Conservation (phyloP, 2,329 filamentous ascomycete genomes). For the Ustulina deusta region DNA sequence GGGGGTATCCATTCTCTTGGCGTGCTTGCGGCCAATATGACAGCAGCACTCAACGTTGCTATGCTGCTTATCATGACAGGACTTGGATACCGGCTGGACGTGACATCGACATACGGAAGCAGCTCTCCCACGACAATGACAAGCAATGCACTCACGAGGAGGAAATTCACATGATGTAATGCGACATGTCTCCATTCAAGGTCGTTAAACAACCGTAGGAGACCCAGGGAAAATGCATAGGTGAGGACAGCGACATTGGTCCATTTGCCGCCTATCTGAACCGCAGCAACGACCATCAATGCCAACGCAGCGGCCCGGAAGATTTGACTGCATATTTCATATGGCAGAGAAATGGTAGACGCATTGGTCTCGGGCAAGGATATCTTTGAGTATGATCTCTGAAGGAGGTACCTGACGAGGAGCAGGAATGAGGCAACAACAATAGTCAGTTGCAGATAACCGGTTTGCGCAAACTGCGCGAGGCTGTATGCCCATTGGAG, state of each 20-base stretch:
- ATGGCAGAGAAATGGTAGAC: slow-evolving; percentile 56
- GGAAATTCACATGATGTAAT: slow-evolving; percentile 63
- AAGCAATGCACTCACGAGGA: slow-evolving; percentile 54
- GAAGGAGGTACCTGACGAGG: slow-evolving; percentile 52
- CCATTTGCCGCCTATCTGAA: slow-evolving; percentile 52
- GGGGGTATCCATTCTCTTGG: slow-evolving; percentile 65
- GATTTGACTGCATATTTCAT: slow-evolving; percentile 59
- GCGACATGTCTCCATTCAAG: slow-evolving; percentile 60
- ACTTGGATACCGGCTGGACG: slow-evolving; percentile 49
- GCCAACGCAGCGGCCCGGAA: slow-evolving; percentile 55
- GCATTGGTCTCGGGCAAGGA: slow-evolving; percentile 51
- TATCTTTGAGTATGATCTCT: slow-evolving; percentile 49
- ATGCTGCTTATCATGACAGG: slow-evolving; percentile 53
- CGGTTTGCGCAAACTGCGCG: slow-evolving; percentile 56
- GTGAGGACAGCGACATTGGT: slow-evolving; percentile 53
- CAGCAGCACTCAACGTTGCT: slow-evolving; percentile 53
- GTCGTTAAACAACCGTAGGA: slow-evolving; percentile 57
- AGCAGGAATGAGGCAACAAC: slow-evolving; percentile 55
- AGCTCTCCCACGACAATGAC: slow-evolving; percentile 55
- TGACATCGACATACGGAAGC: slow-evolving; percentile 59
- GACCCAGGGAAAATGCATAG: slow-evolving; percentile 59
- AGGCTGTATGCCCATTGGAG: slow-evolving; percentile 56
- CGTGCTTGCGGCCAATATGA: slow-evolving; percentile 58
- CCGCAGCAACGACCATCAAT: slow-evolving; percentile 55
- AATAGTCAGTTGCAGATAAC: slow-evolving; percentile 55